These are phyloP conservation scores for Amanita pallidorosea DNA, from an alignment of 768 basidiomycete species.

Conservation along the genomic window DNA sequence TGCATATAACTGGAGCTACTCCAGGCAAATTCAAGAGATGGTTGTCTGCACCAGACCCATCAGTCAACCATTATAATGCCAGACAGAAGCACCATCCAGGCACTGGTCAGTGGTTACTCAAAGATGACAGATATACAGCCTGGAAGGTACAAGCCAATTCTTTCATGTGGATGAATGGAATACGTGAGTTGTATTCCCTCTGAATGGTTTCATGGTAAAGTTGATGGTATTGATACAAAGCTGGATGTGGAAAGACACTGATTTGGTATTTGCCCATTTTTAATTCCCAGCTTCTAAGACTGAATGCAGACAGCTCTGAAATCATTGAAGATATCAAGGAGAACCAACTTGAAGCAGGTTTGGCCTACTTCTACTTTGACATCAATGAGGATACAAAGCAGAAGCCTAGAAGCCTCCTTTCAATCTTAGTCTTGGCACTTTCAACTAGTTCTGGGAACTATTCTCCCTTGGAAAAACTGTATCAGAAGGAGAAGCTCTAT, in stretches of 20 bases:
- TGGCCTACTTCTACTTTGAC: constrained; percentile 1
- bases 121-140: neutral
- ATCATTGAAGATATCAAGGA: neutral
- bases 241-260: neutral
- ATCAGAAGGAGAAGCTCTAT: neutral
- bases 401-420: neutral
- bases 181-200: neutral
- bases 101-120: neutral
- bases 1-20: neutral
- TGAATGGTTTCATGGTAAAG: neutral
- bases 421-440: too few relatives aligned
- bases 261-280: neutral
- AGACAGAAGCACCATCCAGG: neutral
- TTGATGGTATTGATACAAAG: neutral
- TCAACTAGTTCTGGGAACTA: neutral
- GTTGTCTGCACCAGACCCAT: neutral
- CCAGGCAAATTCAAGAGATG: neutral
- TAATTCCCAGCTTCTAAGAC: too few relatives aligned
- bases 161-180: neutral
- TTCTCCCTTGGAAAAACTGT: neutral
- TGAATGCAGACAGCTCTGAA: neutral
- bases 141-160: neutral
- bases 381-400: neutral
- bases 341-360: neutral
- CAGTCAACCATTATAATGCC: neutral